Percentiles rank a stretch among this genome's conserved stretches.
Evolutionary conservation across 805 yeast genomes (phyloP).

Genomic region (Wickerhamomyces pijperi): DNA sequence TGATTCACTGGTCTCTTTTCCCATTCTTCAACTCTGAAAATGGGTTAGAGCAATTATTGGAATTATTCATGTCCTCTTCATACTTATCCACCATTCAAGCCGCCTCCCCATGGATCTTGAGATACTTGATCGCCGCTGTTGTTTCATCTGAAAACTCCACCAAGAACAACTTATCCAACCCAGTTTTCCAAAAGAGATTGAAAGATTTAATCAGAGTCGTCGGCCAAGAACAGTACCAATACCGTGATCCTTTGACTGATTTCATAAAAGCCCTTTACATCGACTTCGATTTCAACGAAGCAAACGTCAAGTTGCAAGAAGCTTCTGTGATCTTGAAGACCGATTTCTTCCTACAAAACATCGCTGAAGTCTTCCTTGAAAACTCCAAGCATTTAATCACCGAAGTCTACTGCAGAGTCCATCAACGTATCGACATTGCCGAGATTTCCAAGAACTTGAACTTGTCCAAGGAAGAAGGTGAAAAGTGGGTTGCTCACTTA

Average conservation of each 20-base stretch:
- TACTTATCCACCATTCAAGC: conserved; percentile 61
- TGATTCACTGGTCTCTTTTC: conserved; percentile 60
- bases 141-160: conserved; percentile 23
- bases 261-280: conserved; percentile 44
- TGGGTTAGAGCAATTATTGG: conserved; percentile 43
- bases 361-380: conserved; percentile 30
- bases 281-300: conserved; percentile 46
- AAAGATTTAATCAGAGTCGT: conserved; percentile 49
- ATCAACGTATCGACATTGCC: conserved; percentile 34
- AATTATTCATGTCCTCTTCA: conserved; percentile 46
- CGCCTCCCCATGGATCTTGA: conserved; percentile 58
- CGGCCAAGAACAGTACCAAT: conserved; percentile 53
- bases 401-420: conserved; percentile 44
- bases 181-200: conserved; percentile 38
- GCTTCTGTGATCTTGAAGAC: conserved; percentile 36
- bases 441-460: conserved; percentile 34
- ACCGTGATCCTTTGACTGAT: conserved; percentile 50
- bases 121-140: conserved; percentile 57
- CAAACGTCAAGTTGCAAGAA: conserved; percentile 35
- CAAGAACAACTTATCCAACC: conserved; percentile 18
- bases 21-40: conserved; percentile 44
- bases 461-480: conserved; percentile 34
- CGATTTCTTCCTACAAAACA: conserved; percentile 44
- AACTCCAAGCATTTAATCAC: conserved; percentile 39
- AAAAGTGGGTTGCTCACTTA: conserved; percentile 39